Percentiles rank a stretch among this genome's conserved stretches.
phyloP scores from a whole-genome alignment of 1,284 basidiomycete species.

The Thecaphora thlaspeos region DNA sequence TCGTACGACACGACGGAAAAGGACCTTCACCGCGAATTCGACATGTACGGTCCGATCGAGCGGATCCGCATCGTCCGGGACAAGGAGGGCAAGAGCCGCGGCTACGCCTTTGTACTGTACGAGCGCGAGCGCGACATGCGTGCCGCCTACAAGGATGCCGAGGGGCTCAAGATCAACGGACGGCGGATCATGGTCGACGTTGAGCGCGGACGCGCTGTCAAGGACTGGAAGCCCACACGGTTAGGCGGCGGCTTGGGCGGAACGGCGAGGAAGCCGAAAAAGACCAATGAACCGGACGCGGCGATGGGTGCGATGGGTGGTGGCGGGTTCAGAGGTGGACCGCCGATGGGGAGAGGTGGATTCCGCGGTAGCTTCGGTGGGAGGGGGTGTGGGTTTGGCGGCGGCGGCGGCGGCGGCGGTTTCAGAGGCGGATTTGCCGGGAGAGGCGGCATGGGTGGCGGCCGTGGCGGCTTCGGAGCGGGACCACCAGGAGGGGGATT shows the following conservation, averaged over 20 bases:
- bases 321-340: conserved; percentile 46
- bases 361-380: conserved; percentile 44
- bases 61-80: conserved; percentile 85
- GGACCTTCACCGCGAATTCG: conserved; percentile 90
- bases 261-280: conserved; percentile 63
- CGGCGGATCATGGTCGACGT: conserved; percentile 95
- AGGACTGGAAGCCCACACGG: conserved; percentile 95
- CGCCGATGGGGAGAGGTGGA: conserved; percentile 55
- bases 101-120: conserved; percentile 96
- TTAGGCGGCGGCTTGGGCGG: conserved; percentile 94
- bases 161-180: conserved; percentile 90
- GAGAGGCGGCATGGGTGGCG: not conserved
- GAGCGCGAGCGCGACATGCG: conserved; percentile 95
- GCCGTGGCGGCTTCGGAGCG: conserved; percentile 22
- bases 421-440: conserved; percentile 11
- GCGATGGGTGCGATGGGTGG: conserved; percentile 1
- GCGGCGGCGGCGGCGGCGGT: conserved; percentile 10
- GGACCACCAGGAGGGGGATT: conserved; percentile 9
- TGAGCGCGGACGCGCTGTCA: conserved; percentile 93
- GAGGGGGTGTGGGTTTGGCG: conserved; percentile 23
- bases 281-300: conserved; percentile 16
- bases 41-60: conserved; percentile 90
- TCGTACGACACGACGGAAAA: conserved; percentile 84
- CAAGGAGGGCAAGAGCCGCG: conserved; percentile 74
- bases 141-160: conserved; percentile 99